Base-by-base conservation (phyloP, 139 green algal species). In the Tetradesmus obliquus region DNA sequence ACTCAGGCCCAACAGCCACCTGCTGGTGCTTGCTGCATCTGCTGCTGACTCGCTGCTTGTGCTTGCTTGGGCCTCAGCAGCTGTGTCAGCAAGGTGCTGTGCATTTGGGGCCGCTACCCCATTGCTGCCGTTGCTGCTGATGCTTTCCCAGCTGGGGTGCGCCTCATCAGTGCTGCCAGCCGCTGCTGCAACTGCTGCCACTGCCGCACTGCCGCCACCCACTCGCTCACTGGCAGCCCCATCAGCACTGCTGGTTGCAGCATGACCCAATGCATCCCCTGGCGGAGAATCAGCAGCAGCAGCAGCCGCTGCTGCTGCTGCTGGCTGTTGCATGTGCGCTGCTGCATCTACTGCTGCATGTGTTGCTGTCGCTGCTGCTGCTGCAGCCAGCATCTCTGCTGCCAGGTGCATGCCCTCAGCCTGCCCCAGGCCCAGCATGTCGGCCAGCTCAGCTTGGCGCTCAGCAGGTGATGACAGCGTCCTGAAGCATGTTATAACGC, bases 371-470 rank as follows among this genome's bases (percentile, higher is more conserved):
- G 74, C n/a, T 82, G n/a, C 74, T 12, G 20, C 13, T 82, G 74
- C 74, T 82, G 74, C 80, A 19, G 80, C 80, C 80, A 85, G 51
- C 80, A 85, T 57, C 51, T 82, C 76, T 51, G n/a, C 76, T 20
- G 24, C 76, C 7, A 82, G 76, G n/a, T 7, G n/a, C 15, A 9
- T 9, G 3, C 54, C 82, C 55, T 71, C 54, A 17, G 20, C 79
- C 22, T 22, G 58, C 15, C 22, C 5, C 82, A 94, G 87, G 54
- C 96, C 97, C 81, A 97, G 88, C 97, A 98, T 98, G 4, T 94
- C 96, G 10, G 94, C 91, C 54, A 98, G 91, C 90, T 98, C 97
- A 19, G 89, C 90, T 0, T 82, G 57, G 3, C 97, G 93, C 76
- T 96, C 88, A 45, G 90, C 60, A 8, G 91, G 32, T 2, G 13